Percentiles rank a stretch among this genome's conserved stretches.
Conservation (phyloP, 768 basidiomycete genomes). For the Trichaptum fuscoviolaceum region DNA sequence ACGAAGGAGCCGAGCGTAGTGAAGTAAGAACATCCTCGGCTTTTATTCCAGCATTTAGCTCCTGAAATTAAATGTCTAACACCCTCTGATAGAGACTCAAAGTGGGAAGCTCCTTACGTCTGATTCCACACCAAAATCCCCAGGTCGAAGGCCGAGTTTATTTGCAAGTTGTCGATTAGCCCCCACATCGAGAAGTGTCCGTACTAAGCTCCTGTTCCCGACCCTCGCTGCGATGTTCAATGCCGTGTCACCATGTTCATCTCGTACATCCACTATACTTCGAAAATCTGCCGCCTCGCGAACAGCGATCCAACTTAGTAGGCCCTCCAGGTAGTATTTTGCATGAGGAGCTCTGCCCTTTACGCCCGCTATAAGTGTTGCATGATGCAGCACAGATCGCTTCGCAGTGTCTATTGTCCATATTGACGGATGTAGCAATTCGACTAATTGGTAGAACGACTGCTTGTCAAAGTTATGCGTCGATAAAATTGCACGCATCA, state of each 20-base stretch:
- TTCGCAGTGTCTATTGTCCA: slow-evolving; percentile 84
- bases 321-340: slow-evolving; percentile 85
- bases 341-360: slow-evolving; percentile 82
- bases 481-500: slow-evolving; percentile 87
- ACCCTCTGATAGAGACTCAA: slow-evolving; percentile 1
- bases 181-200: slow-evolving; percentile 84
- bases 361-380: slow-evolving; percentile 85
- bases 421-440: slow-evolving; percentile 64
- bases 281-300: slow-evolving; percentile 71
- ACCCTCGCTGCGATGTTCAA: slow-evolving; percentile 93
- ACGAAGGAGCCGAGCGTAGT: slow-evolving; percentile 65
- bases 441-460: slow-evolving; percentile 62
- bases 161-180: slow-evolving; percentile 87
- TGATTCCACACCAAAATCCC: slow-evolving; percentile 91
- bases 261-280: slow-evolving; percentile 83
- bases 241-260: slow-evolving; percentile 93
- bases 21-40: slow-evolving; percentile 78
- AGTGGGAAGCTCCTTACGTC: slow-evolving; percentile 50
- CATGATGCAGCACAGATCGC: slow-evolving; percentile 87
- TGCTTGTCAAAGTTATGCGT: slow-evolving; percentile 81
- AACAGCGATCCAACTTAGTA: slow-evolving; percentile 82
- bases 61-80: slow-evolving; percentile 34
- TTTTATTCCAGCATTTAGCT: slow-evolving; percentile 61
- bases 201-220: slow-evolving; percentile 82
- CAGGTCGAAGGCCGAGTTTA: slow-evolving; percentile 88